Evolutionary conservation across 2,329 filamentous ascomycete species (phyloP).

Genomic region (Xylaria digitata): DNA sequence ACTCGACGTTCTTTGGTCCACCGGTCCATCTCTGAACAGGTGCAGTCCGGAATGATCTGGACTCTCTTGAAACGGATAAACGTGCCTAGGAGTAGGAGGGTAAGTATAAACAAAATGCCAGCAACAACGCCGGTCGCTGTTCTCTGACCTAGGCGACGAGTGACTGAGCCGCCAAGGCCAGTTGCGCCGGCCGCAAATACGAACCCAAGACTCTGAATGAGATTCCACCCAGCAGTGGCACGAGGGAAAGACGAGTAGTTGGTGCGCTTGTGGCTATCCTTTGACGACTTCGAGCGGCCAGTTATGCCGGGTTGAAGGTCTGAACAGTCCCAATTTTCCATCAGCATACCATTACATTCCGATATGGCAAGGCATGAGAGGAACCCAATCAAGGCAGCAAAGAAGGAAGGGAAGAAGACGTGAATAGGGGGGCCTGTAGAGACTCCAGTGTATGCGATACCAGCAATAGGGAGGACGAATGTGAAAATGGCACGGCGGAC

Average conservation of each 20-base stretch:
- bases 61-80: constrained; percentile 73
- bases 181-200: constrained; percentile 75
- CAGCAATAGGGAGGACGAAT: constrained; percentile 72
- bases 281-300: constrained; percentile 60
- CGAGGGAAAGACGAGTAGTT: constrained; percentile 83
- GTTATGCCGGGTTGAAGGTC: constrained; percentile 80
- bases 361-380: constrained; percentile 78
- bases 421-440: constrained; percentile 71
- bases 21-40: constrained; percentile 64
- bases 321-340: constrained; percentile 85
- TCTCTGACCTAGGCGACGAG: constrained; percentile 73
- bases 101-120: constrained; percentile 72
- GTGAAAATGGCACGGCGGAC: constrained; percentile 76
- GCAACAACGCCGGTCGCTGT: constrained; percentile 76
- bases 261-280: constrained; percentile 60
- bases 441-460: constrained; percentile 74
- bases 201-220: constrained; percentile 76
- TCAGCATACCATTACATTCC: constrained; percentile 80
- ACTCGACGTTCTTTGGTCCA: constrained; percentile 62
- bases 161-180: constrained; percentile 74
- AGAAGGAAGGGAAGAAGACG: constrained; percentile 72
- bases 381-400: constrained; percentile 75
- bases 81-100: constrained; percentile 69
- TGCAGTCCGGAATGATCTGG: constrained; percentile 75
- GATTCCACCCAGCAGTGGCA: constrained; percentile 76